Conservation (phyloP, 768 basidiomycete species). For the Gloeopeniophorella convolvens region DNA sequence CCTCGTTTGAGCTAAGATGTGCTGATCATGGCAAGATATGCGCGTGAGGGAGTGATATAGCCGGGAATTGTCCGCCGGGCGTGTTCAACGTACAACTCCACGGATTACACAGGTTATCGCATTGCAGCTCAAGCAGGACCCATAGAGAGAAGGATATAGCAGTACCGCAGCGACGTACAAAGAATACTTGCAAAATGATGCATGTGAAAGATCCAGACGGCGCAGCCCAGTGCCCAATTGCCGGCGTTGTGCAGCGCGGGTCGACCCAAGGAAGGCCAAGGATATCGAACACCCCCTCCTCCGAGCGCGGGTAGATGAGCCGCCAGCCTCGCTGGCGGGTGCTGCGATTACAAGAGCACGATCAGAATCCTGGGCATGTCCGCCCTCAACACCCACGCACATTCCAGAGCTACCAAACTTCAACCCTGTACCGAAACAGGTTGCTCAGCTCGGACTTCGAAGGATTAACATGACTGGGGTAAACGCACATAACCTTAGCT, state of each 20-base stretch:
- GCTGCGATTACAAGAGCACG: conserved; percentile 29
- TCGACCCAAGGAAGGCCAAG: conserved; percentile 66
- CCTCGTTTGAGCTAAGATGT: too few species aligned
- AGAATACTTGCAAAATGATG: background rate
- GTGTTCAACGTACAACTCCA: too few species aligned
- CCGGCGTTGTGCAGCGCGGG: conserved; percentile 71
- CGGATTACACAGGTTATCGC: too few species aligned
- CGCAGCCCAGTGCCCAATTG: conserved; percentile 29
- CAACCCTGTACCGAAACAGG: conserved; percentile 44
- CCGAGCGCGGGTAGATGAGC: conserved; percentile 51
- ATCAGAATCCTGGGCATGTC: background rate
- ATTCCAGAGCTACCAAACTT: conserved; percentile 81
- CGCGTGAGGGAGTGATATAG: too few species aligned
- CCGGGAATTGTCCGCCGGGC: too few species aligned
- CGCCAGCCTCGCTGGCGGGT: conserved; percentile 60
- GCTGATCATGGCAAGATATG: too few species aligned
- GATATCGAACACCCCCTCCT: conserved; percentile 66
- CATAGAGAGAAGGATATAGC: too few species aligned
- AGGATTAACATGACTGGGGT: background rate
- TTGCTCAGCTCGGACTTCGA: background rate
- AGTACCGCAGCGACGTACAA: background rate
- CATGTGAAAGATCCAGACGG: too few species aligned
- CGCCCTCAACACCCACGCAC: conserved; percentile 35
- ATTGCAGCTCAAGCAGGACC: too few species aligned
- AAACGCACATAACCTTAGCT: conserved; percentile 52